Base-by-base conservation (phyloP, 2,329 filamentous ascomycete species). In the Drechmeria coniospora region DNA sequence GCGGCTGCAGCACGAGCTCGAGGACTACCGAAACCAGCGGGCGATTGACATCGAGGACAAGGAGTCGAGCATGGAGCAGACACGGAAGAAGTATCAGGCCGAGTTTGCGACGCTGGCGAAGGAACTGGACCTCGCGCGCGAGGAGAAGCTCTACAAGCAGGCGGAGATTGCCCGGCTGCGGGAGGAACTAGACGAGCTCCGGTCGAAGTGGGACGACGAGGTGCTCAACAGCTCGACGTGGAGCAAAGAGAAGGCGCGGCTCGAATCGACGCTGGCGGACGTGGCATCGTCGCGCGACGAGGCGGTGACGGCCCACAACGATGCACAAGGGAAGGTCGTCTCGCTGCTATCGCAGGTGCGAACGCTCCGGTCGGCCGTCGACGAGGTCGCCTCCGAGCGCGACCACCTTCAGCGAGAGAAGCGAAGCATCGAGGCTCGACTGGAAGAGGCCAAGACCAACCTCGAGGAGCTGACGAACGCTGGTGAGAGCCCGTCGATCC, bases 21-120 rank as follows among this genome's bases (percentile, higher is more conserved):
- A 95, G 53, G 87, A 98, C 53, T 98, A 95, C 60, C 75, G 90
- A 34, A 92, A 77, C 47, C 86, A 94, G 53, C 74, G 87, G 25
- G 86, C 86, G 32, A 92, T 92, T 53, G 90, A 95, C 44, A 81
- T 95, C 31, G 90, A 95, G 53, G 87, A 98, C 54, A 94, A 90
- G 52, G 87, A 95, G 53, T 78, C 78, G 8, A 90, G 81, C 40
- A 80, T 94, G 71, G 90, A 98, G 56, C 87, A 95, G 54, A 94
- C 87, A 23, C 74, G 87, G 45, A 90, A 87, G 64, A 98, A 95
- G 63, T 98, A 95, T 50, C 90, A 95, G 50, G 70, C 77, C 23
- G 87, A 98, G 51, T 83, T 94, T 48, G 79, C 82, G 11, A 79
- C 79, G 4, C 62, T 95, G 26, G 90, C 80, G 28, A 84, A 86